Evolutionary conservation across 768 basidiomycete species (phyloP).

Genomic region (Serendipita vermifera): DNA sequence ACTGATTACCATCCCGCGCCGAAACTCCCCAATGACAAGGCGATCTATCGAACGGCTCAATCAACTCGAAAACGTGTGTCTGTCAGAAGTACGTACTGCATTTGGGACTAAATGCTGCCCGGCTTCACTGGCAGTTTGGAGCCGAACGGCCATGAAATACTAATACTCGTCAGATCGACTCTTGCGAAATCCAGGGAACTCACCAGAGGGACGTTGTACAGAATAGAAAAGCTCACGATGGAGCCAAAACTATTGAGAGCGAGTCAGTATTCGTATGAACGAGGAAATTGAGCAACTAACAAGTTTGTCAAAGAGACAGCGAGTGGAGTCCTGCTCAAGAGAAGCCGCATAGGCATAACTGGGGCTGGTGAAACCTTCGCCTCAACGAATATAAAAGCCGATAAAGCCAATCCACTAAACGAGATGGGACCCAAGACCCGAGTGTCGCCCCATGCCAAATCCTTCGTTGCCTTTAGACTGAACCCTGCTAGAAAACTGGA

Average conservation of each 20-base stretch:
- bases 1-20: slow-evolving; percentile 60
- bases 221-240: slow-evolving; percentile 64
- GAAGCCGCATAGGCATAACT: slow-evolving; percentile 75
- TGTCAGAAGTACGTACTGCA: slow-evolving; percentile 62
- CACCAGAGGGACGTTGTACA: slow-evolving; percentile 79
- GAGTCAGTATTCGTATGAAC: not conserved
- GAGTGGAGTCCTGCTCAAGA: slow-evolving; percentile 65
- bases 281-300: slow-evolving; percentile 12
- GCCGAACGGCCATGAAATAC: slow-evolving; percentile 75
- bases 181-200: slow-evolving; percentile 19
- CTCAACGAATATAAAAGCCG: slow-evolving; percentile 66
- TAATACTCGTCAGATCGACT: slow-evolving; percentile 19
- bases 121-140: slow-evolving; percentile 52
- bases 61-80: slow-evolving; percentile 23
- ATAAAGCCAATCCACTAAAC: slow-evolving; percentile 40
- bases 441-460: slow-evolving; percentile 63
- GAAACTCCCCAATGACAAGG: slow-evolving; percentile 74
- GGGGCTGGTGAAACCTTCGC: slow-evolving; percentile 66
- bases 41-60: slow-evolving; percentile 35
- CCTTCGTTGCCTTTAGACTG: slow-evolving; percentile 65
- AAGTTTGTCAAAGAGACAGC: slow-evolving; percentile 73
- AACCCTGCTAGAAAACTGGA: slow-evolving; percentile 64
- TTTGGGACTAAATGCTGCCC: slow-evolving; percentile 79
- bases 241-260: slow-evolving; percentile 36
- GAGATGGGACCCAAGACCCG: slow-evolving; percentile 53